phyloP scores from a whole-genome alignment of 140 eudicot genomes.

The Oenanthe javanica region DNA sequence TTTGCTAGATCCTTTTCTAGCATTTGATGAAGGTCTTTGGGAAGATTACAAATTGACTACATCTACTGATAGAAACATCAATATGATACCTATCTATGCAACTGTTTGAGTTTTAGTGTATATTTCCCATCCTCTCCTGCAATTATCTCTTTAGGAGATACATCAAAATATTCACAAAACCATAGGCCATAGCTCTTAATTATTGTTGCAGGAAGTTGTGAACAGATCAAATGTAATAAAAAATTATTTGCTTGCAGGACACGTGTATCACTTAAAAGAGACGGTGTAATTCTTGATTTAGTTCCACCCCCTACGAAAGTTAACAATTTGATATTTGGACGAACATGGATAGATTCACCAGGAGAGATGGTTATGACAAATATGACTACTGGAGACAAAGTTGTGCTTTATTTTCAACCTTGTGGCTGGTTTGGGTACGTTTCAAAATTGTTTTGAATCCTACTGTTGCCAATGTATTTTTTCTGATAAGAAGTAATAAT shows the following conservation, averaged over 20 bases:
- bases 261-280: constrained; percentile 68
- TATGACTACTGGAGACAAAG: constrained; percentile 92
- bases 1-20: neutral
- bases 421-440: constrained; percentile 99
- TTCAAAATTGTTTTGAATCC: neutral
- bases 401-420: constrained; percentile 89
- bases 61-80: neutral
- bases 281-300: constrained; percentile 75
- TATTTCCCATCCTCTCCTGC: neutral
- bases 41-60: neutral
- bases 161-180: neutral
- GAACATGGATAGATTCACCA: constrained; percentile 94
- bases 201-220: neutral
- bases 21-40: neutral
- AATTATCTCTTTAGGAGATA: neutral
- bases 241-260: constrained; percentile 40
- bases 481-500: neutral
- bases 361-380: constrained; percentile 94
- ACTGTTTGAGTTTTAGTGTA: neutral
- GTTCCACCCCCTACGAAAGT: constrained; percentile 96
- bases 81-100: neutral
- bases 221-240: neutral
- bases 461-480: neutral
- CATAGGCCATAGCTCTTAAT: neutral
- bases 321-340: constrained; percentile 82